A percentile compares a stretch with the other conserved stretches of the same genome.
Conservation (phyloP, 495 filamentous ascomycete genomes). For the Penicillium macrosclerotiorum region DNA sequence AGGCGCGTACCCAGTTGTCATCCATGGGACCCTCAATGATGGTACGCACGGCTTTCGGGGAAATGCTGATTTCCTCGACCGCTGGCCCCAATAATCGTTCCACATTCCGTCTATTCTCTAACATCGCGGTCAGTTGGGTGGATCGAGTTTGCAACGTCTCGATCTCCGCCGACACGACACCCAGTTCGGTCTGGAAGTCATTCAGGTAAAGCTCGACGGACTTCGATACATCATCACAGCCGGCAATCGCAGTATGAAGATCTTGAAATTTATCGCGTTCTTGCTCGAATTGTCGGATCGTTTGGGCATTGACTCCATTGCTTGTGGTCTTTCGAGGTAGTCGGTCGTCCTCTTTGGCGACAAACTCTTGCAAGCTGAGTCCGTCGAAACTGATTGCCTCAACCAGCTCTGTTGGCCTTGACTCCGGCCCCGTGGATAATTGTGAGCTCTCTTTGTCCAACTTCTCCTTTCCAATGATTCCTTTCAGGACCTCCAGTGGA, state of each 20-base stretch:
- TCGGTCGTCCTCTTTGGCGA: constrained; percentile 36
- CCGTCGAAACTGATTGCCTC: constrained; percentile 77
- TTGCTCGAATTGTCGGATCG: constrained; percentile 78
- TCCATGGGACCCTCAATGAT: constrained; percentile 89
- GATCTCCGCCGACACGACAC: constrained; percentile 88
- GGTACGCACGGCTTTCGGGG: constrained; percentile 74
- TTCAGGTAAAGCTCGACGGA: constrained; percentile 91
- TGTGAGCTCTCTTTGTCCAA: constrained; percentile 19
- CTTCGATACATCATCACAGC: constrained; percentile 89
- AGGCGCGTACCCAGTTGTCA: constrained; percentile 79
- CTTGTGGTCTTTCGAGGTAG: constrained; percentile 29
- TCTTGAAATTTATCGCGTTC: constrained; percentile 90
- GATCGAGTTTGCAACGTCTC: constrained; percentile 89
- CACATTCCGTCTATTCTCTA: constrained; percentile 85
- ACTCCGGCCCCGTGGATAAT: constrained; percentile 6
- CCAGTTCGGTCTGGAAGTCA: constrained; percentile 89
- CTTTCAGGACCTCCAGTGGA: constrained; percentile 68
- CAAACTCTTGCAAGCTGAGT: constrained; percentile 72
- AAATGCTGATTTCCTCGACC: constrained; percentile 86
- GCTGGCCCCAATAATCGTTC: constrained; percentile 86
- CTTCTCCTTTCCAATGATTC: constrained; percentile 59
- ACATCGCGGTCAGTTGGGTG: constrained; percentile 74
- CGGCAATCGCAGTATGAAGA: constrained; percentile 80
- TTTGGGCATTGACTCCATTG: constrained; percentile 60
- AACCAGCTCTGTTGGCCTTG: constrained; percentile 46